Base-by-base conservation (phyloP, 2,329 filamentous ascomycete species). In the Dactylonectria estremocensis region DNA sequence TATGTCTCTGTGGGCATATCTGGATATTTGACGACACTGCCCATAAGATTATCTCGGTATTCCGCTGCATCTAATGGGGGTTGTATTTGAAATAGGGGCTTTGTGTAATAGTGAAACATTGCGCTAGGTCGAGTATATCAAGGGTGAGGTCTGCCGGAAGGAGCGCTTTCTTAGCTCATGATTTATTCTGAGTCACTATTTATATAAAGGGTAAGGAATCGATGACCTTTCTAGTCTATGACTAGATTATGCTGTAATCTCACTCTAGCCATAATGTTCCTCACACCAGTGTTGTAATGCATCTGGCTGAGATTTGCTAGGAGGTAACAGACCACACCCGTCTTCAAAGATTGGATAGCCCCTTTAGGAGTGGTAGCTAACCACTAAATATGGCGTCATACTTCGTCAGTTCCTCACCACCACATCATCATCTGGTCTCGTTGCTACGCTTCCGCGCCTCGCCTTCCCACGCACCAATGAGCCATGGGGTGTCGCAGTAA, bases 1-100 rank as follows among this genome's bases (percentile, higher is more conserved):
- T 46, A 46, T 46, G n/a, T 46, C 43, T 46, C 43, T 46, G 43
- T 46, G 43, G 43, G 43, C 43, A 46, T 46, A 46, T 46, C 43
- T 46, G 43, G 37, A 43, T 43, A 43, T 43, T 43, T 43, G 37
- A 43, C 35, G 35, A 37, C 35, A 37, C 35, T 37, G 35, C 35
- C 35, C 35, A 37, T 37, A 37, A 37, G 35, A 37, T 13, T 37
- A 37, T 37, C 35, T 37, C 35, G 35, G 35, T 37, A 37, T 10
- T 37, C 35, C 35, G 35, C 35, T 37, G 35, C 35, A 37, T 37
- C 35, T 37, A 37, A 37, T 11, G 35, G 35, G 35, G 35, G 35
- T 4, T 13, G 35, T 37, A 37, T 37, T 37, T 37, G 35, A 37
- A 37, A 37, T 10, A 37, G 43, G 37, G 37, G 37, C 11, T 43